Base-by-base conservation (phyloP, 441 rosid genomes). In the Corymbia calophylla region DNA sequence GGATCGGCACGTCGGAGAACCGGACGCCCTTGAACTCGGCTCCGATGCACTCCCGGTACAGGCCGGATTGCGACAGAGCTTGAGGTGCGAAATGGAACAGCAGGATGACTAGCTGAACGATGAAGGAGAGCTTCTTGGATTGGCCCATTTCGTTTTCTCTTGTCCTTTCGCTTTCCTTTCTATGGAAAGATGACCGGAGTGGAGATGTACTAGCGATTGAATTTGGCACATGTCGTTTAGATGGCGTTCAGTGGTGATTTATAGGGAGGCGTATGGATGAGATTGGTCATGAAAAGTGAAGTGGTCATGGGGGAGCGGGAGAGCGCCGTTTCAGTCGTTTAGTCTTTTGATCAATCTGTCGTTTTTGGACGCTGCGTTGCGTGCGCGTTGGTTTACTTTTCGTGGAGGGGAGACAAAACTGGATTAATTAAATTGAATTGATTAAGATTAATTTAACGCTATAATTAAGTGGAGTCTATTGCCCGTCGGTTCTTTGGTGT, bases 41-140 rank as follows among this genome's bases (percentile, higher is more conserved):
- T 88, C 94, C 94, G 47, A 92, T 93, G 90, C 92, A 93, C 87
- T 92, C 95, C 55, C 94, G 73, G 91, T 92, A 93, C 31, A 91
- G 88, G 86, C 90, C 87, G 25, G 94, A 90, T 4, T 16, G n/a
- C n/a, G 84, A 73, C 4, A 77, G 84, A 31, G 86, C 51, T 15
- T 88, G 68, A 70, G 70, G 51, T 18, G 81, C 88, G 53, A 92
- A 35, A 35, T 92, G 54, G 53, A 77, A 87, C 84, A 90, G 93
- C 54, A 90, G 85, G 64, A 88, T 35, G 82, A 91, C 39, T 54
- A 51, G 66, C 17, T 23, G 84, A 77, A 77, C 17, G 68, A 87
- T 53, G 60, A 73, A 70, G 86, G 87, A 87, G 87, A 90, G 48
- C 88, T 91, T 92, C 88, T 90, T 91, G 3, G 91, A 47, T 9